phyloP scores from a whole-genome alignment of 1,139 yeast genomes.

The Suhomyces bribrorum region DNA sequence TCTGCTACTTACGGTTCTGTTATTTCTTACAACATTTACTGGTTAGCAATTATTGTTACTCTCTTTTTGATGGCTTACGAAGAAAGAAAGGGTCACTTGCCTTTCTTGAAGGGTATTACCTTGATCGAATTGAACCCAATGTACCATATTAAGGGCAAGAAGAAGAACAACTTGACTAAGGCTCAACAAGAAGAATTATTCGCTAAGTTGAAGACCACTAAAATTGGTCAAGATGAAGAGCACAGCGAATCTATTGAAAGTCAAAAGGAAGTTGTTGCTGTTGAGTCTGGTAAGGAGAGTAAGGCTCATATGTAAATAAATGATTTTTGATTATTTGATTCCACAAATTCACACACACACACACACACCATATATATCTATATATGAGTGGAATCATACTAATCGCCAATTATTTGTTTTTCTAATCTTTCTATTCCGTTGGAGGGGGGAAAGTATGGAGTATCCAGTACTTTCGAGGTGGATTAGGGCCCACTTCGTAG shows the following conservation, averaged over 20 bases:
- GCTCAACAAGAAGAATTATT: slow-evolving; percentile 24
- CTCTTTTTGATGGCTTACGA: slow-evolving; percentile 25
- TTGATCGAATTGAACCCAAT: slow-evolving; percentile 26
- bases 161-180: slow-evolving; percentile 22
- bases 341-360: slow-evolving; percentile 13
- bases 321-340: background rate
- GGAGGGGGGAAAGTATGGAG: slow-evolving; percentile 17
- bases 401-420: background rate
- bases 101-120: slow-evolving; percentile 21
- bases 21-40: slow-evolving; percentile 28
- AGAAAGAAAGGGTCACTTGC: slow-evolving; percentile 29
- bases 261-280: slow-evolving; percentile 10
- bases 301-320: slow-evolving; percentile 1
- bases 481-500: slow-evolving; percentile 10
- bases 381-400: background rate
- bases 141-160: slow-evolving; percentile 29
- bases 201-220: slow-evolving; percentile 19
- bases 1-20: slow-evolving; percentile 30
- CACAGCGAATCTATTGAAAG: slow-evolving; percentile 11
- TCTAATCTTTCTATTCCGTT: slow-evolving; percentile 5
- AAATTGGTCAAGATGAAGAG: slow-evolving; percentile 14
- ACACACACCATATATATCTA: slow-evolving; percentile 5
- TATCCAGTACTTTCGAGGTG: slow-evolving; percentile 2
- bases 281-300: slow-evolving; percentile 8
- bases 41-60: slow-evolving; percentile 21